These are phyloP conservation scores for Gremmenia infestans DNA, from an alignment of 2,329 filamentous ascomycete genomes.

Conservation along the genomic window DNA sequence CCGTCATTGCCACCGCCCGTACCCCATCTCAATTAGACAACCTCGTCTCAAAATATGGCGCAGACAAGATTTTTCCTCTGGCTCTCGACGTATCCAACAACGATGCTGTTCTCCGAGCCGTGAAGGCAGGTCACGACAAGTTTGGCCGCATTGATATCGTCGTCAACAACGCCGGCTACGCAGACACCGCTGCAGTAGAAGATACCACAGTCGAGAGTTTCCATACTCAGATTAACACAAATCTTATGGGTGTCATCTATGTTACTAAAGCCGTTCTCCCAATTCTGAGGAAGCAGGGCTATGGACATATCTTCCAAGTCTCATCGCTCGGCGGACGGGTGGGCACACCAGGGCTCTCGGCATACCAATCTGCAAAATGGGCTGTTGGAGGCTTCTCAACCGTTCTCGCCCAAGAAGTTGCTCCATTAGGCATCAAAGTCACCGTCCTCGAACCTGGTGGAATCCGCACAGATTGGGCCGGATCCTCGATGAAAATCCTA, in stretches of 20 bases:
- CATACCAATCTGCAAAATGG: slow-evolving; percentile 38
- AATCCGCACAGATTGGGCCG: slow-evolving; percentile 36
- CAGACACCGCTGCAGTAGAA: slow-evolving; percentile 47
- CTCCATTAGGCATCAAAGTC: slow-evolving; percentile 33
- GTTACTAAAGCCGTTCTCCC: slow-evolving; percentile 42
- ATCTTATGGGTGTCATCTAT: slow-evolving; percentile 52
- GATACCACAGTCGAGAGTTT: slow-evolving; percentile 43
- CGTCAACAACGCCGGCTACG: slow-evolving; percentile 43
- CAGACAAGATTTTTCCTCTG: slow-evolving; percentile 40
- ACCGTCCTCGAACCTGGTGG: slow-evolving; percentile 37
- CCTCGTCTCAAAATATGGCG: slow-evolving; percentile 35
- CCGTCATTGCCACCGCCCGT: slow-evolving; percentile 42
- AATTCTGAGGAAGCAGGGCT: slow-evolving; percentile 29
- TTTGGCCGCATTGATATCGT: slow-evolving; percentile 47
- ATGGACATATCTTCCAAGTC: slow-evolving; percentile 36
- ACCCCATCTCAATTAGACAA: slow-evolving; percentile 32
- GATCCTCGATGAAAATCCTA: slow-evolving; percentile 21
- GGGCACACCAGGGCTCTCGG: slow-evolving; percentile 30
- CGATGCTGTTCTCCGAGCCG: slow-evolving; percentile 30
- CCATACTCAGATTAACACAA: slow-evolving; percentile 49
- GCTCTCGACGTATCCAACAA: slow-evolving; percentile 50
- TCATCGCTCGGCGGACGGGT: slow-evolving; percentile 35
- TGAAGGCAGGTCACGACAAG: slow-evolving; percentile 36
- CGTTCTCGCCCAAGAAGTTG: slow-evolving; percentile 30
- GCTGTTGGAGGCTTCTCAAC: slow-evolving; percentile 35